These are phyloP conservation scores for Ustilago trichophora DNA, from an alignment of 1,284 basidiomycete species.

Conservation along the genomic window DNA sequence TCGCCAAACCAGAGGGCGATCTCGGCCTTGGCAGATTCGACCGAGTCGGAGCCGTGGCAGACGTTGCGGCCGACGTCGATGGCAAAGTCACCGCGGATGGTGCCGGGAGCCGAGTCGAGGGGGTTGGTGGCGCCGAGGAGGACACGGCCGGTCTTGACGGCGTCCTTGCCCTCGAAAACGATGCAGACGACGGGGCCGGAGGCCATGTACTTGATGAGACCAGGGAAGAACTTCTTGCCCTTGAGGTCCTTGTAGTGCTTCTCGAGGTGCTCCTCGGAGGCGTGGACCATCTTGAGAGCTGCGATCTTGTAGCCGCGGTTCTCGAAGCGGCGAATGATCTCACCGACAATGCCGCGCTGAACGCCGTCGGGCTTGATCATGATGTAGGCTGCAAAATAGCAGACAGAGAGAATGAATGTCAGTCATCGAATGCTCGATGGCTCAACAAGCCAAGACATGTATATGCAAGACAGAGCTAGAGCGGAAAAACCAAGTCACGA, in stretches of 20 bases:
- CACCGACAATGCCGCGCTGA: conserved; percentile 62
- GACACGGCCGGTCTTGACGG: conserved; percentile 74
- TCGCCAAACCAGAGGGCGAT: conserved; percentile 67
- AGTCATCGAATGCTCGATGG: too few species aligned
- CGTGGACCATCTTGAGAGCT: conserved; percentile 64
- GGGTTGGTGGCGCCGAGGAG: conserved; percentile 99
- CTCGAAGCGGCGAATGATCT: conserved; percentile 65
- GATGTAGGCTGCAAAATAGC: conserved; percentile 62
- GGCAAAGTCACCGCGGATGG: conserved; percentile 68
- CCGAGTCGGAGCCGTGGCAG: conserved; percentile 80
- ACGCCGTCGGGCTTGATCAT: conserved; percentile 67
- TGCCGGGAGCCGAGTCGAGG: conserved; percentile 78
- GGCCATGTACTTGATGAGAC: conserved; percentile 72
- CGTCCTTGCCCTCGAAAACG: conserved; percentile 91
- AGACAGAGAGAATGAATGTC: too few species aligned
- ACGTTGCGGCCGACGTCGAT: conserved; percentile 79
- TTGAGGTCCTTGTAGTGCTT: conserved; percentile 67
- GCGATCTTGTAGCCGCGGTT: conserved; percentile 64
- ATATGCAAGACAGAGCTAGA: neutral
- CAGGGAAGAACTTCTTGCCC: conserved; percentile 67
- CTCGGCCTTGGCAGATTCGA: conserved; percentile 65
- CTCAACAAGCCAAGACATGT: too few species aligned
- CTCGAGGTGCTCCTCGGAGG: conserved; percentile 64
- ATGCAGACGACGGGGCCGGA: conserved; percentile 95
- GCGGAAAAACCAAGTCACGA: neutral